phyloP scores from a whole-genome alignment of 2,329 filamentous ascomycete species.

The Colletotrichum costaricense region DNA sequence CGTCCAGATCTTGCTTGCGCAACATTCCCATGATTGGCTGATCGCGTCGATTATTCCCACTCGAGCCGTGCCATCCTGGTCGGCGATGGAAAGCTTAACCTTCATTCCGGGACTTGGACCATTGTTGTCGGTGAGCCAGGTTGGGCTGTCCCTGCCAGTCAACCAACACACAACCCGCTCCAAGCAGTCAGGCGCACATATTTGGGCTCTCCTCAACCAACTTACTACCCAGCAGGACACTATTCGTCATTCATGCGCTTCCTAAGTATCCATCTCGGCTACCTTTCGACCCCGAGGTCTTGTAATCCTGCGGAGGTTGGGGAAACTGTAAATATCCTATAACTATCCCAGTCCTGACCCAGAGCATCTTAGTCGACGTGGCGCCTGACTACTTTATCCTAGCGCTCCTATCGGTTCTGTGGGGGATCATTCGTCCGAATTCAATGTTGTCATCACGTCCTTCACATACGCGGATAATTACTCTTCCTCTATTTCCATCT shows the following conservation, averaged over 20 bases:
- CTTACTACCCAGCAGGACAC: neutral
- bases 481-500: slow-evolving; percentile 6
- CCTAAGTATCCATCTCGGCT: neutral
- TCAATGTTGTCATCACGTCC: slow-evolving; percentile 5
- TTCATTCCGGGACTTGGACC: slow-evolving; percentile 20
- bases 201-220: slow-evolving; percentile 1
- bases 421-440: slow-evolving; percentile 24
- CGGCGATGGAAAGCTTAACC: slow-evolving; percentile 29
- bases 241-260: neutral
- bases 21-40: slow-evolving; percentile 7
- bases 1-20: neutral
- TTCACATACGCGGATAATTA: neutral
- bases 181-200: neutral
- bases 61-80: slow-evolving; percentile 28
- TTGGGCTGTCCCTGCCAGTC: slow-evolving; percentile 4
- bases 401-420: slow-evolving; percentile 17
- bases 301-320: neutral
- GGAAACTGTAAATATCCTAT: neutral
- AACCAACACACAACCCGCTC: neutral
- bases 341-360: neutral
- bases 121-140: neutral
- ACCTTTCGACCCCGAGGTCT: neutral
- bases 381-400: neutral
- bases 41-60: neutral
- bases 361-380: neutral